Evolutionary conservation across 129 eudicot species (phyloP).

Genomic region (Arctium lappa): DNA sequence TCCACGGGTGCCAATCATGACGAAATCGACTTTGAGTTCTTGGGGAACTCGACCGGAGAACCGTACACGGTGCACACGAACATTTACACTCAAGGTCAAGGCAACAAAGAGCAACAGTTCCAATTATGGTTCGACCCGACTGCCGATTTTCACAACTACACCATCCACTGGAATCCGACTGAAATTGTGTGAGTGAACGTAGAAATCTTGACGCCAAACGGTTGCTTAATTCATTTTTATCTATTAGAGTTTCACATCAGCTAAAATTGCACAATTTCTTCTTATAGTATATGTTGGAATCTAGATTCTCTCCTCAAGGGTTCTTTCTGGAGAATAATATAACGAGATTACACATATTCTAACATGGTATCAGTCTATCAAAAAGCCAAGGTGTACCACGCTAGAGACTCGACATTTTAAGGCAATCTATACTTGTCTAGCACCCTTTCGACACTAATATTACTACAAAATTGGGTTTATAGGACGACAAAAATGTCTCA

Average conservation of each 20-base stretch:
- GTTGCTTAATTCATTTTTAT: not conserved
- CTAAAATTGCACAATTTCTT: no score
- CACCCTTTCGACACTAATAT: no score
- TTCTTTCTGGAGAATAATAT: no score
- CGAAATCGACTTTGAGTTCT: constrained; percentile 80
- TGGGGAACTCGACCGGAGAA: constrained; percentile 61
- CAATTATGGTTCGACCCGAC: constrained; percentile 74
- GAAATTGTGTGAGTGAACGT: constrained; percentile 44
- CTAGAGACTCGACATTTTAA: no score
- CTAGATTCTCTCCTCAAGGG: no score
- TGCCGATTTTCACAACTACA: constrained; percentile 63
- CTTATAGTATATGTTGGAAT: not conserved
- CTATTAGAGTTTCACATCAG: not conserved
- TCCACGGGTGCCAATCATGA: constrained; percentile 57
- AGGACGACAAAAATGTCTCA: no score
- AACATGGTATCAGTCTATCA: no score
- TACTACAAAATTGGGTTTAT: no score
- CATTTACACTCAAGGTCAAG: constrained; percentile 58
- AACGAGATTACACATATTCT: no score
- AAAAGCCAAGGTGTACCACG: no score
- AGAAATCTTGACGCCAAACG: not conserved
- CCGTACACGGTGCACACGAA: constrained; percentile 80
- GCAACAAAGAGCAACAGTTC: constrained; percentile 67
- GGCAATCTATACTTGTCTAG: no score
- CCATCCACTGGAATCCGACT: constrained; percentile 69